Conservation (phyloP, 306 rosid species). For the Vicia villosa region DNA sequence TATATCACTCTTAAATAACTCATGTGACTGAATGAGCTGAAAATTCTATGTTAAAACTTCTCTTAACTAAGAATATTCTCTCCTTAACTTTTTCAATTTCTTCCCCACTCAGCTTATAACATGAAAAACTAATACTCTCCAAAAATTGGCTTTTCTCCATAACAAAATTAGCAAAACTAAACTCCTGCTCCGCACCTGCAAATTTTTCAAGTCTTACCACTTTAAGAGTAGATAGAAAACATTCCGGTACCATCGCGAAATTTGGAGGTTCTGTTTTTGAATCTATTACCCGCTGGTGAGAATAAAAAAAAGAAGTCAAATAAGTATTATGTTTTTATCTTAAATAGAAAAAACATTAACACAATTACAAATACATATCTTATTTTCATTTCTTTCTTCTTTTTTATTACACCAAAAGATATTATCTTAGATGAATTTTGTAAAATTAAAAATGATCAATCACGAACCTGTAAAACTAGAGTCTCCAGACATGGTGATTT, state of each 20-base stretch:
- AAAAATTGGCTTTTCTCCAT: background rate
- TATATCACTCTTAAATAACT: too few relatives aligned
- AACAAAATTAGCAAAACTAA: background rate
- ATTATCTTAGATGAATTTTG: too few relatives aligned
- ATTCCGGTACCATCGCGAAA: background rate
- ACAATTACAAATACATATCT: too few relatives aligned
- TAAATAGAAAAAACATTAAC: too few relatives aligned
- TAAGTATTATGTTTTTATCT: background rate
- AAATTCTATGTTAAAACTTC: background rate
- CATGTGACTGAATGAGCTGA: background rate
- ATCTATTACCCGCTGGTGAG: background rate
- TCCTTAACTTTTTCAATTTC: background rate
- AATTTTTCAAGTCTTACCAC: background rate
- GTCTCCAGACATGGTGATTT: conserved; percentile 22
- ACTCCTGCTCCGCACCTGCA: background rate
- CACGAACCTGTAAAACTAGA: conserved; percentile 6
- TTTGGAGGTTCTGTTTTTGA: background rate
- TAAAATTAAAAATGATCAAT: too few relatives aligned
- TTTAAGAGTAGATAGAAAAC: background rate
- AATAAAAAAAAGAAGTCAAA: background rate
- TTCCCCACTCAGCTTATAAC: background rate
- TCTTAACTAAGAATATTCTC: background rate
- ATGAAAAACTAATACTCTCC: background rate
- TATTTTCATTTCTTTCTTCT: too few relatives aligned
- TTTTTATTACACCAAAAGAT: too few relatives aligned